Percentiles rank a stretch among this genome's conserved stretches.
Conservation (phyloP, 1,284 basidiomycete genomes). For the Trichosporon inkin region DNA sequence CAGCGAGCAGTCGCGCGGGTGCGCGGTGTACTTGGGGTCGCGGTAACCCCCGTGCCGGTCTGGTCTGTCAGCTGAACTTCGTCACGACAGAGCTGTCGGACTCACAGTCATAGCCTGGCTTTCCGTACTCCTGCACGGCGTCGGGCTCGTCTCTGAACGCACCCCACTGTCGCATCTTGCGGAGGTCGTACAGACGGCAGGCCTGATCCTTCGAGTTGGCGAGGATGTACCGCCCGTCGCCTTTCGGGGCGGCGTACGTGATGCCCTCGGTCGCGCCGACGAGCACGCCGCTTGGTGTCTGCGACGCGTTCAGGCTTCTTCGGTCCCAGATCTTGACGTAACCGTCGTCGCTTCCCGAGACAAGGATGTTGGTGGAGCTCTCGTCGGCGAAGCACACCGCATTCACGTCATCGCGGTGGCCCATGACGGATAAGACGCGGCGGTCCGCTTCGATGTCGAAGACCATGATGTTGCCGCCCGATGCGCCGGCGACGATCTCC, state of each 20-base stretch:
- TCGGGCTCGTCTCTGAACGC: slow-evolving; percentile 62
- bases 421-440: slow-evolving; percentile 74
- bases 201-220: slow-evolving; percentile 98
- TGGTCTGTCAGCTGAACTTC: slow-evolving; percentile 9
- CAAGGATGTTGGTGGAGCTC: slow-evolving; percentile 83
- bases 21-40: slow-evolving; percentile 48
- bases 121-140: slow-evolving; percentile 57
- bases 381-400: slow-evolving; percentile 94
- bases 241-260: slow-evolving; percentile 77
- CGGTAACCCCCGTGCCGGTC: slow-evolving; percentile 62
- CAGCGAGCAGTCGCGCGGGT: slow-evolving; percentile 85
- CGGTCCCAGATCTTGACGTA: slow-evolving; percentile 97
- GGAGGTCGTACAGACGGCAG: slow-evolving; percentile 86
- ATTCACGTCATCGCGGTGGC: slow-evolving; percentile 88
- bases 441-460: slow-evolving; percentile 81
- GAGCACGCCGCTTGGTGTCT: slow-evolving; percentile 83
- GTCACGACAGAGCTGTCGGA: slow-evolving; percentile 22
- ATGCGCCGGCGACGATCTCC: slow-evolving; percentile 66
- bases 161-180: slow-evolving; percentile 75
- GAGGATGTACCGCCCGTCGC: slow-evolving; percentile 90
- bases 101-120: slow-evolving; percentile 67
- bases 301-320: slow-evolving; percentile 67
- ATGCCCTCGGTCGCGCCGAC: slow-evolving; percentile 94
- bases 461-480: slow-evolving; percentile 57
- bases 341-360: slow-evolving; percentile 89